Conservation (phyloP, 148 eudicot genomes). For the Selenicereus undatus region DNA sequence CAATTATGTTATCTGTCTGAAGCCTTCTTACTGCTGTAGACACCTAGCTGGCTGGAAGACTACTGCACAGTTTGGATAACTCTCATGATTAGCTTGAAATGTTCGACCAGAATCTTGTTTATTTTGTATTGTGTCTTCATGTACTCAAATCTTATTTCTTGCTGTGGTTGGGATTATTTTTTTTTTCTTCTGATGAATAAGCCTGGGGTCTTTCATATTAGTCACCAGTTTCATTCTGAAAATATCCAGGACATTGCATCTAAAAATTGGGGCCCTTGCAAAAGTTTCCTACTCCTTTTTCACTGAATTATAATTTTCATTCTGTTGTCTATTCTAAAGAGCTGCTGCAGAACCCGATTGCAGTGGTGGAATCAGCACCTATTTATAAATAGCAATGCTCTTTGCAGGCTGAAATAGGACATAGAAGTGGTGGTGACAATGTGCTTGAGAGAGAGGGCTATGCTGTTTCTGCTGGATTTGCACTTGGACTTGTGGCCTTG, state of each 20-base stretch:
- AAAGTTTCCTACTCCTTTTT: neutral
- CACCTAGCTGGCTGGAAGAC: neutral
- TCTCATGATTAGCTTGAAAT: neutral
- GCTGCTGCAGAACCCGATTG: neutral
- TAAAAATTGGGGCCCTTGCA: neutral
- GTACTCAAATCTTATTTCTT: neutral
- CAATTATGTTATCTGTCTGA: neutral
- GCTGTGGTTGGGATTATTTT: too few species aligned
- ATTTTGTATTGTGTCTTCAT: neutral
- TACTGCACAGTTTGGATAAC: neutral
- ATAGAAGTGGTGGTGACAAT: constrained; percentile 99
- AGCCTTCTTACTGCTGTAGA: neutral
- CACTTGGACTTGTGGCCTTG: constrained; percentile 91
- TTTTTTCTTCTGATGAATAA: too few species aligned
- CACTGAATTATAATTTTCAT: neutral
- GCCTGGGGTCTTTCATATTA: neutral
- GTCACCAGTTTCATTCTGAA: neutral
- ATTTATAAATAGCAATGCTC: constrained; percentile 1
- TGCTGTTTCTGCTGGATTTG: constrained; percentile 97
- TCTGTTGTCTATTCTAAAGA: neutral
- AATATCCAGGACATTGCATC: neutral
- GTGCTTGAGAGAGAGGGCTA: constrained; percentile 97
- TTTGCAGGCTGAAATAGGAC: constrained; percentile 84
- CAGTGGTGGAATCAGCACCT: neutral
- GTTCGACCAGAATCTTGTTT: neutral